Evolutionary conservation across 805 yeast genomes (phyloP).

Genomic region (Cephaloascus fragrans): DNA sequence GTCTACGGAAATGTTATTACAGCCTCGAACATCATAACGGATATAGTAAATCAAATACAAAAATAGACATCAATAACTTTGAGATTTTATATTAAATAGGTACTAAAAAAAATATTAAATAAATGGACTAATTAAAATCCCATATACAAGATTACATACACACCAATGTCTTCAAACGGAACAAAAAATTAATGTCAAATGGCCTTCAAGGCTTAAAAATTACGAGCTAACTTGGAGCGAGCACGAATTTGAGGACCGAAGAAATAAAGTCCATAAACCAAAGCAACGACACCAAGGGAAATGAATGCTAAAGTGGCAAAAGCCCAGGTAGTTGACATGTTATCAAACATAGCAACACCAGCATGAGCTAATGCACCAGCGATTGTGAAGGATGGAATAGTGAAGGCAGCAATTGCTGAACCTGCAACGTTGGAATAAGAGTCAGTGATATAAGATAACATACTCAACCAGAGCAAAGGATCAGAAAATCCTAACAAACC

Average conservation of each 20-base stretch:
- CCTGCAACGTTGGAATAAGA: slow-evolving; percentile 20
- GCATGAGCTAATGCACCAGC: slow-evolving; percentile 24
- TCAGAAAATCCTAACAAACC: slow-evolving; percentile 18
- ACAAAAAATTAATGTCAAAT: too few species aligned
- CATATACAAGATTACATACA: too few species aligned
- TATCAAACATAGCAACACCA: slow-evolving; percentile 26
- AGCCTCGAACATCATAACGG: too few species aligned
- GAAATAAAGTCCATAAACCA: slow-evolving; percentile 21
- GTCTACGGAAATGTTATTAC: too few species aligned
- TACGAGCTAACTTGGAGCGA: slow-evolving; percentile 16
- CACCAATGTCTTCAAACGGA: too few species aligned
- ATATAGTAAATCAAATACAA: too few species aligned
- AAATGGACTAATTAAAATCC: too few species aligned
- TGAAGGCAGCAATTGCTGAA: slow-evolving; percentile 25
- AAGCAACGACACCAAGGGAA: slow-evolving; percentile 17
- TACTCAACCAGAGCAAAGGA: slow-evolving; percentile 22
- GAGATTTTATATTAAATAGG: too few species aligned
- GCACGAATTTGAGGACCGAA: slow-evolving; percentile 19
- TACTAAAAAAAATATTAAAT: too few species aligned
- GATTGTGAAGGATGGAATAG: slow-evolving; percentile 23
- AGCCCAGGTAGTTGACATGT: slow-evolving; percentile 24
- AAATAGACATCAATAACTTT: too few species aligned
- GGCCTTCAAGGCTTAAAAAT: too few species aligned
- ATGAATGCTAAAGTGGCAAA: slow-evolving; percentile 21
- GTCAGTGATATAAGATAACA: slow-evolving; percentile 22